These are phyloP conservation scores for Phytophthora podocarpi DNA, from an alignment of 352 stramenopile species.

Conservation along the genomic window DNA sequence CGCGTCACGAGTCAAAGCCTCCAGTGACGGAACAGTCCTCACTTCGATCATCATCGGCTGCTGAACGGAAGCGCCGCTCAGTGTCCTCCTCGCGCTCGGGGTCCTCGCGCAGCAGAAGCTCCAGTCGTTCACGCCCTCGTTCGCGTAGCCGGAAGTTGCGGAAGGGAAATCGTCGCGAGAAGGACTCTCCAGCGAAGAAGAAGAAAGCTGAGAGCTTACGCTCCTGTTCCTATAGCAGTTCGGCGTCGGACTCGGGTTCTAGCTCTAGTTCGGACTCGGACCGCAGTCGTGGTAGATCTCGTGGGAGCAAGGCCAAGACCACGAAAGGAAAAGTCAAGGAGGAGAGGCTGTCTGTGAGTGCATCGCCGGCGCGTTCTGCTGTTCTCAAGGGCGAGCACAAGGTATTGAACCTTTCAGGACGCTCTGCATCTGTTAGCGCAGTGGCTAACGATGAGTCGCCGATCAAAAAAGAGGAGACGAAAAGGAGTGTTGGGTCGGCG, in stretches of 20 bases:
- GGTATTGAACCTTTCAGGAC: conserved; percentile 33
- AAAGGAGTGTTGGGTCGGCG: background rate
- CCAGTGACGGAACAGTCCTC: conserved; percentile 8
- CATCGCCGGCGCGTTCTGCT: conserved; percentile 19
- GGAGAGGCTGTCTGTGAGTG: conserved; percentile 10
- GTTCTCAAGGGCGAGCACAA: conserved; percentile 40
- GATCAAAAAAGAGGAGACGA: conserved; percentile 1
- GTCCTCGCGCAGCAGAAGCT: conserved; percentile 29
- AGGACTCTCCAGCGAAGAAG: background rate
- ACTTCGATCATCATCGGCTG: conserved; percentile 7
- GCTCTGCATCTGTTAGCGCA: conserved; percentile 19
- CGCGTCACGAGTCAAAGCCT: conserved; percentile 12
- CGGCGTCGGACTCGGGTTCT: conserved; percentile 14
- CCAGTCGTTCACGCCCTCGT: conserved; percentile 29
- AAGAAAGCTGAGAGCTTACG: conserved; percentile 11
- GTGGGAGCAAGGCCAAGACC: conserved; percentile 5
- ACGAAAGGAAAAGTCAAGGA: conserved; percentile 14
- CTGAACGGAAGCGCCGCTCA: conserved; percentile 27
- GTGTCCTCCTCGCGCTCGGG: conserved; percentile 33
- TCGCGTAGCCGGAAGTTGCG: conserved; percentile 20
- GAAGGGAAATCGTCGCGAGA: conserved; percentile 6
- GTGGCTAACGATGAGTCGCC: conserved; percentile 20
- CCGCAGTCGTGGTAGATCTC: background rate
- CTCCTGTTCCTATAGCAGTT: conserved; percentile 6
- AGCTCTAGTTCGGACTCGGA: conserved; percentile 12